A percentile compares a stretch with the other conserved stretches of the same genome.
Conservation (phyloP, 1,284 basidiomycete genomes). For the Moesziomyces parantarcticus region DNA sequence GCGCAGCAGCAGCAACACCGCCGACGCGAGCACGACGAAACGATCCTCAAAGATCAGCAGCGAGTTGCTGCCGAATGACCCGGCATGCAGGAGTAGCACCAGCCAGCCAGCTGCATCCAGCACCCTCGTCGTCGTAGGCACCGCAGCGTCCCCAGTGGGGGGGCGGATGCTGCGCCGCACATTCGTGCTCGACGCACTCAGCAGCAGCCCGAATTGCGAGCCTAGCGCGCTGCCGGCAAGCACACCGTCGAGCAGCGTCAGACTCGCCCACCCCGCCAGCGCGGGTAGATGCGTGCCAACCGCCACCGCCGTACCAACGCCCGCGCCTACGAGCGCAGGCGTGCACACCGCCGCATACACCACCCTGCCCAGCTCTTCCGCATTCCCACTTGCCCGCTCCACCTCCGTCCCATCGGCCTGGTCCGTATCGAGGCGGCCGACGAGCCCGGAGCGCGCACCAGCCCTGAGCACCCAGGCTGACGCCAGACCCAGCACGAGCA, state of each 20-base stretch:
- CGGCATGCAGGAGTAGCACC: conserved; percentile 42
- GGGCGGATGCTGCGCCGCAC: background rate
- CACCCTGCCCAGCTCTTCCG: conserved; percentile 18
- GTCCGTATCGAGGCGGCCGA: conserved; percentile 2
- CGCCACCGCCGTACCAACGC: background rate
- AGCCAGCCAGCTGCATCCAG: conserved; percentile 25
- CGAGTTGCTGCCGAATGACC: conserved; percentile 75
- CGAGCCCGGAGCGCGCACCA: conserved; percentile 17
- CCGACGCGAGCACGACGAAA: conserved; percentile 72
- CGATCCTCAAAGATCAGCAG: conserved; percentile 96
- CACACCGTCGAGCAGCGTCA: conserved; percentile 33
- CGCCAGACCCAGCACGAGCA: conserved; percentile 65
- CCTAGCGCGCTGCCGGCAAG: conserved; percentile 12
- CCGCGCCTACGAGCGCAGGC: conserved; percentile 13
- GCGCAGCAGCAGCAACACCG: conserved; percentile 66
- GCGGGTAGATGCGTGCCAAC: background rate
- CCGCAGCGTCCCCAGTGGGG: background rate
- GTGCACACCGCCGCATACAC: conserved; percentile 1
- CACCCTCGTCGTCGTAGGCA: conserved; percentile 10
- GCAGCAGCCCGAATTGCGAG: conserved; percentile 19
- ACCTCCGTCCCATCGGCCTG: background rate
- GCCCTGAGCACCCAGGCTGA: conserved; percentile 18
- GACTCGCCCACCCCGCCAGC: background rate
- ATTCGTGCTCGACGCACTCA: background rate
- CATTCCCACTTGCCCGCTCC: conserved; percentile 7